Percentiles rank a stretch among this genome's conserved stretches.
Conservation (phyloP, 257 asterid genomes). For the Ehretia macrophylla region DNA sequence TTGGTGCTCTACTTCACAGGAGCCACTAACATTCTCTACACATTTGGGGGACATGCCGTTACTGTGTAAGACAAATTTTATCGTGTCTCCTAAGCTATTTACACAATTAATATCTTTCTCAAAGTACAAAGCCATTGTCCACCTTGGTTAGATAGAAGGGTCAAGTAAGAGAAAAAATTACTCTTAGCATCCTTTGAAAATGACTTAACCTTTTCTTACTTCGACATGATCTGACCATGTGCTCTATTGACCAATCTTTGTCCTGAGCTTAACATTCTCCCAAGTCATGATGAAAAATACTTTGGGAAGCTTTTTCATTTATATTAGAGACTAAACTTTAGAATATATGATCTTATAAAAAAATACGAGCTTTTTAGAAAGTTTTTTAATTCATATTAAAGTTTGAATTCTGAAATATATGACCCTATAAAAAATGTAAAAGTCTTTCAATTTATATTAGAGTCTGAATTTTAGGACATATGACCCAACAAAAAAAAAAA, state of each 20-base stretch:
- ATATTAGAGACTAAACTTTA: too few relatives aligned
- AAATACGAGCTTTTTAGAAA: too few relatives aligned
- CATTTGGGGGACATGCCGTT: conserved; percentile 96
- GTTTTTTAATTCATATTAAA: too few relatives aligned
- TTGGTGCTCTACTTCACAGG: conserved; percentile 88
- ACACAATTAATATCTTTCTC: too few relatives aligned
- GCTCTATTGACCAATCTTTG: conserved; percentile 25
- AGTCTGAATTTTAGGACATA: too few relatives aligned
- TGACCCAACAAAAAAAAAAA: too few relatives aligned
- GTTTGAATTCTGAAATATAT: too few relatives aligned
- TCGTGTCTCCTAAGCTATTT: conserved; percentile 6
- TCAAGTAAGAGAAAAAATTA: not conserved
- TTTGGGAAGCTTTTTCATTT: too few relatives aligned
- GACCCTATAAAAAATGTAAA: too few relatives aligned
- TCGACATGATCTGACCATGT: conserved; percentile 24
- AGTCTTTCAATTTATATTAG: too few relatives aligned
- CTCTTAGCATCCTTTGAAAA: conserved; percentile 20
- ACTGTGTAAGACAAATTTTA: conserved; percentile 66
- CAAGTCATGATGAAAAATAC: too few relatives aligned
- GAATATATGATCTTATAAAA: too few relatives aligned
- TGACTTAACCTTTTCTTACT: conserved; percentile 26
- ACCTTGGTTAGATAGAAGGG: not conserved
- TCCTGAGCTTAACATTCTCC: conserved; percentile 1
- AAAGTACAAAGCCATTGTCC: not conserved
- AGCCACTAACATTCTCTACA: conserved; percentile 90